Evolutionary conservation across 306 rosid genomes (phyloP), one percentile per base, ranked within the genome.

Genomic region (Acmispon strigosus): DNA sequence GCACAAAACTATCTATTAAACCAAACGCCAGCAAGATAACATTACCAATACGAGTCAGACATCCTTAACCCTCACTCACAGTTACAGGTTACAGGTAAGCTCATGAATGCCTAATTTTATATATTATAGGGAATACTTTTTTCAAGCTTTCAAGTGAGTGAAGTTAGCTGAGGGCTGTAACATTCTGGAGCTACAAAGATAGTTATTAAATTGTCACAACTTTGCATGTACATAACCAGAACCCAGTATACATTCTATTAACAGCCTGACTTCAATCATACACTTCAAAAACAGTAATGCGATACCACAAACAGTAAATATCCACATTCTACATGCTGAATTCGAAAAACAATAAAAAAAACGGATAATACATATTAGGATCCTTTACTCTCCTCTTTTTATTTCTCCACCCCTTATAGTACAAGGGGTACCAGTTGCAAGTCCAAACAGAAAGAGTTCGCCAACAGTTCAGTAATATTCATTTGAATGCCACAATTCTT

Each of bases 1-100:
- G 48, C 32, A 70, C 22, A 36, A 60, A 60, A 60, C 36, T 34
- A 78, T 32, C 37, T 24, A 72, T 68, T 18, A 50, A 80, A 66
- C 53, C 44, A 19, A 43, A 57, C 42, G 22, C 64, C 39, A 39
- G 17, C 62, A 41, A 47, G 2, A 76, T 34, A 61, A 32, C 41
- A 52, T 50, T 18, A 36, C 62, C 68, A 14, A 63, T 8, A 42
- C 48, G 37, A 22, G 75, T 19, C 39, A 16, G 34, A 41, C 41
- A 71, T 13, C 62, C 59, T 36, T 14, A 51, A 71, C 61, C 61
- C 29, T 36, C 52, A 60, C 54, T 55, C 58, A 24, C n/a, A n/a
- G n/a, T n/a, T n/a, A n/a, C n/a, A n/a, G n/a, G n/a, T n/a, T n/a
- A n/a, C n/a, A n/a, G n/a, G n/a, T n/a, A n/a, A n/a, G n/a, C n/a